phyloP scores from a whole-genome alignment of 75 land plant genomes.

The Selaginella tamariscina region DNA sequence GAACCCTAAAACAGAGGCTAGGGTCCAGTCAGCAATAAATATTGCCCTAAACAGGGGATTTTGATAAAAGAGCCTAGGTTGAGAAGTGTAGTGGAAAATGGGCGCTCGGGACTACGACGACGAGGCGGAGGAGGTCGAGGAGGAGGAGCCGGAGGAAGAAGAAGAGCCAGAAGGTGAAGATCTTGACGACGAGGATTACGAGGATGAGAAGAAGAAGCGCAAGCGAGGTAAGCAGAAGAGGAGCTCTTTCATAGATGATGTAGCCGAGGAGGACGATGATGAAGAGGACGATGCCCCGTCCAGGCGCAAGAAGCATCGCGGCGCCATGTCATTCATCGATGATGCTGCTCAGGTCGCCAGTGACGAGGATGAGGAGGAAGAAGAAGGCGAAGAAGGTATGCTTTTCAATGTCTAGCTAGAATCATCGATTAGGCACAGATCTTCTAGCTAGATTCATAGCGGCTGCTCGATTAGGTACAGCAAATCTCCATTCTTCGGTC shows the following conservation, averaged over 20 bases:
- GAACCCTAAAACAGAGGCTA: no score
- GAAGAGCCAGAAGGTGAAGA: conserved; percentile 59
- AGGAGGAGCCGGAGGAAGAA: conserved; percentile 47
- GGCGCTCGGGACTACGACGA: background rate
- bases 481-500: no score
- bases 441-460: no score
- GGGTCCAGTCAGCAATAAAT: no score
- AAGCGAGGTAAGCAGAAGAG: conserved; percentile 12
- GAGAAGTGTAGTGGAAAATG: no score
- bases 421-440: no score
- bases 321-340: conserved; percentile 23
- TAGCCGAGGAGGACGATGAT: conserved; percentile 32
- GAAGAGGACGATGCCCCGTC: conserved; percentile 33
- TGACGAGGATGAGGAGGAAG: conserved; percentile 85
- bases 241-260: conserved; percentile 49
- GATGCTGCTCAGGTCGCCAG: conserved; percentile 63
- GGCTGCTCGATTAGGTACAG: no score
- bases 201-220: conserved; percentile 17
- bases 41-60: no score
- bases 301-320: conserved; percentile 12
- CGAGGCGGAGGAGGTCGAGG: conserved; percentile 58
- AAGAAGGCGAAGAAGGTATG: conserved; percentile 86
- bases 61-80: no score
- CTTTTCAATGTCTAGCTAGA: background rate
- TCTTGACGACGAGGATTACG: conserved; percentile 32